Percentiles rank a stretch among this genome's conserved stretches.
phyloP scores from a whole-genome alignment of 345 rosid species.

The Eucalyptus victrix region DNA sequence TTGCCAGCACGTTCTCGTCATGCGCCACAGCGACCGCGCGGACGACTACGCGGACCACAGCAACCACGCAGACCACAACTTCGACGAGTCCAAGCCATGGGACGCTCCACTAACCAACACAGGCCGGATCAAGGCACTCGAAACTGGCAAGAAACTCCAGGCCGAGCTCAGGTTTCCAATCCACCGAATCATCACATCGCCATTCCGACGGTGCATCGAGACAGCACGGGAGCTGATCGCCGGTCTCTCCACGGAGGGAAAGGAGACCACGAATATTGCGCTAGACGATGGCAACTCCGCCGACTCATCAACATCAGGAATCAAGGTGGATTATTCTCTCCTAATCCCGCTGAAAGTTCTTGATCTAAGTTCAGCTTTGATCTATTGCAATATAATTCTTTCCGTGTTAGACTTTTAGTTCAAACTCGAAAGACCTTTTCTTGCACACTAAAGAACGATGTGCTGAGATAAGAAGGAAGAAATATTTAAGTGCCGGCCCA shows the following conservation, averaged over 20 bases:
- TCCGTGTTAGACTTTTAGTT: background rate
- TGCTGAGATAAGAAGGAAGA: background rate
- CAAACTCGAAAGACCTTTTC: background rate
- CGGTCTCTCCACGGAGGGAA: slow-evolving; percentile 41
- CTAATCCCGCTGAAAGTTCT: background rate
- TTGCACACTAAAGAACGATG: background rate
- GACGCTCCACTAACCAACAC: slow-evolving; percentile 49
- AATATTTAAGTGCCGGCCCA: background rate
- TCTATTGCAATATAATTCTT: background rate
- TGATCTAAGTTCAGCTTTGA: background rate
- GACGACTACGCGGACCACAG: too few species aligned
- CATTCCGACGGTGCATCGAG: slow-evolving; percentile 69
- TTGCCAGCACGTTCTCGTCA: slow-evolving; percentile 57
- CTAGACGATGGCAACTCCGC: background rate
- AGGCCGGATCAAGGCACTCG: slow-evolving; percentile 45
- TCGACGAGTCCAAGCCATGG: slow-evolving; percentile 31
- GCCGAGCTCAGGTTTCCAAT: slow-evolving; percentile 40
- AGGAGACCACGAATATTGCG: background rate
- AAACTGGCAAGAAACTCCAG: slow-evolving; percentile 31
- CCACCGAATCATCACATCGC: slow-evolving; percentile 76
- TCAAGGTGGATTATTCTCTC: background rate
- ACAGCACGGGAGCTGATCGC: slow-evolving; percentile 47
- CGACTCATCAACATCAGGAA: background rate
- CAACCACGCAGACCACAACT: too few species aligned
- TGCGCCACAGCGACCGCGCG: slow-evolving; percentile 81